These are phyloP conservation scores for Eucalyptus virginea DNA, from an alignment of 345 rosid species.

Conservation along the genomic window DNA sequence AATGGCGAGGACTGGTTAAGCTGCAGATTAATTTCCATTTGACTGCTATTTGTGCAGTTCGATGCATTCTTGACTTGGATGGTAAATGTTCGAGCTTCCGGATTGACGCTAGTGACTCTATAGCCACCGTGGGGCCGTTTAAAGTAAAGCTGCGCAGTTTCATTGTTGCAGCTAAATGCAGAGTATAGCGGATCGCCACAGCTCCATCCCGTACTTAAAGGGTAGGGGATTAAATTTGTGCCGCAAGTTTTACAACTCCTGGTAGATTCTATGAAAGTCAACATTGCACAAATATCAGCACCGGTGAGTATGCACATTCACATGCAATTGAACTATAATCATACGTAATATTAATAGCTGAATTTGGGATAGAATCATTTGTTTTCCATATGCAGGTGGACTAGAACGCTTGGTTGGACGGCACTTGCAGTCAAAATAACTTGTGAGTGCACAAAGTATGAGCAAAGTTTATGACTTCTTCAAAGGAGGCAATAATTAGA, in stretches of 20 bases:
- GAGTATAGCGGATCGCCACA: constrained; percentile 13
- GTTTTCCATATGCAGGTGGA: neutral
- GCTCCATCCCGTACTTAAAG: neutral
- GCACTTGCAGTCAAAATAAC: neutral
- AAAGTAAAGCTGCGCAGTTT: neutral
- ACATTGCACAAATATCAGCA: neutral
- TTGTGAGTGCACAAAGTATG: neutral
- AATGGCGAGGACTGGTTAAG: neutral
- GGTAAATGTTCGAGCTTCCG: neutral
- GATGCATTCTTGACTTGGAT: neutral
- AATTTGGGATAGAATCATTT: neutral
- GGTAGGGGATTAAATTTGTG: constrained; percentile 9
- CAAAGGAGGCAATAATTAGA: neutral
- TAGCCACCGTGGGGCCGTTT: neutral
- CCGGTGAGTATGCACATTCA: neutral
- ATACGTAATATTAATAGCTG: neutral
- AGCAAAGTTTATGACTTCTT: neutral
- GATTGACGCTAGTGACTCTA: neutral
- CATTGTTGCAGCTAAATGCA: neutral
- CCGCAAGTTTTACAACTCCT: constrained; percentile 7
- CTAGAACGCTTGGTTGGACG: neutral
- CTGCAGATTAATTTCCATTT: neutral
- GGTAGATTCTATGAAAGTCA: neutral
- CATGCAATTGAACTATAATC: neutral
- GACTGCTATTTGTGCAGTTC: neutral